Conservation (phyloP, 305 asterid genomes). For the Fraxinus sp. region DNA sequence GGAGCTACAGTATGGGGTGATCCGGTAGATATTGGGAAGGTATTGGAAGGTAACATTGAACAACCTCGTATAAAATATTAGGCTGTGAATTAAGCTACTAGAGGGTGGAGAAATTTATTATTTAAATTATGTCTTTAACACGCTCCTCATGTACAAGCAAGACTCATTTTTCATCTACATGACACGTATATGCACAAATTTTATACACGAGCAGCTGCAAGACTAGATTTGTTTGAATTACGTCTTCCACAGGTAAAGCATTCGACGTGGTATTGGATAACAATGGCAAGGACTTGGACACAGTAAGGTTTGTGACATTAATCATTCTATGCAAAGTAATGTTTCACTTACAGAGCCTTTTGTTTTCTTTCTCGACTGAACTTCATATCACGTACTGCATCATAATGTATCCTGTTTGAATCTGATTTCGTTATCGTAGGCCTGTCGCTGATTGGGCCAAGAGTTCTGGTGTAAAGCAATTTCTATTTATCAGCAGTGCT, state of each 20-base stretch:
- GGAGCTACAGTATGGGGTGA: constrained; percentile 95
- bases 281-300: constrained; percentile 92
- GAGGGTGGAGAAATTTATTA: background rate
- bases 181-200: background rate
- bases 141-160: background rate
- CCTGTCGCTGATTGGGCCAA: constrained; percentile 97
- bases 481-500: constrained; percentile 89
- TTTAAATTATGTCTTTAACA: background rate
- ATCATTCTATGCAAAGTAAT: background rate
- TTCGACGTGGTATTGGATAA: constrained; percentile 90
- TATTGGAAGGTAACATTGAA: constrained; percentile 47
- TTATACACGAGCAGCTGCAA: background rate
- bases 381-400: background rate
- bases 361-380: background rate
- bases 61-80: background rate
- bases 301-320: constrained; percentile 54
- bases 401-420: background rate
- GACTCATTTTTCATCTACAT: background rate
- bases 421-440: constrained; percentile 34
- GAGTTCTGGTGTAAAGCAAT: constrained; percentile 70
- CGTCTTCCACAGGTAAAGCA: constrained; percentile 38
- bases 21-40: constrained; percentile 67
- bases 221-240: background rate
- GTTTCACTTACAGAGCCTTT: background rate
- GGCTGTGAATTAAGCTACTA: background rate